Percentiles rank a stretch among this genome's conserved stretches.
Evolutionary conservation across 2,329 filamentous ascomycete species (phyloP).

Genomic region (Pseudomassariella vexata): DNA sequence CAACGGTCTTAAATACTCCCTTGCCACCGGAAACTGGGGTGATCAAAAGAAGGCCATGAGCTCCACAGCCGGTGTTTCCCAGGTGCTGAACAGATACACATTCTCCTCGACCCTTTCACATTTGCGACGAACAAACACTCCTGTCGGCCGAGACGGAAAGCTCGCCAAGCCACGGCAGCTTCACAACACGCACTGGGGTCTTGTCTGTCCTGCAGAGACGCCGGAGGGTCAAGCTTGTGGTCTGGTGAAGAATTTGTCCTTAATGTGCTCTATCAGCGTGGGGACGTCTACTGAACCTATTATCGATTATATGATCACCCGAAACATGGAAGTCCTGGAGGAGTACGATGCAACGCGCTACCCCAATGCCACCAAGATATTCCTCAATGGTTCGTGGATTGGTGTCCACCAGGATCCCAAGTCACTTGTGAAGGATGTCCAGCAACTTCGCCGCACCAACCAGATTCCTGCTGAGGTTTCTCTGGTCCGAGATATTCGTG

Average conservation of each 20-base stretch:
- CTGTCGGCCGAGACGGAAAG: conserved; percentile 95
- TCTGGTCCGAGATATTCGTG: conserved; percentile 90
- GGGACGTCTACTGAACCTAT: conserved; percentile 87
- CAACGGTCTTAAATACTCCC: conserved; percentile 90
- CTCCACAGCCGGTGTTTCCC: conserved; percentile 93
- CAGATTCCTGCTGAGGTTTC: conserved; percentile 90
- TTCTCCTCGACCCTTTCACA: conserved; percentile 96
- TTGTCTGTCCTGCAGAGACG: conserved; percentile 95
- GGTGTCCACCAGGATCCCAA: conserved; percentile 88
- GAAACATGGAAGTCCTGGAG: conserved; percentile 94
- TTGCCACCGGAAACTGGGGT: conserved; percentile 98
- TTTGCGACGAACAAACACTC: conserved; percentile 94
- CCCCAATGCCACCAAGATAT: conserved; percentile 93
- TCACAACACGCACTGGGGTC: conserved; percentile 97
- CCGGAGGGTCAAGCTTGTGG: conserved; percentile 98
- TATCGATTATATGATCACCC: conserved; percentile 89
- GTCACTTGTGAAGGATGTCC: conserved; percentile 73
- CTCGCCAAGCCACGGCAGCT: conserved; percentile 96
- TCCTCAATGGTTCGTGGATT: conserved; percentile 97
- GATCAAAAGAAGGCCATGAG: conserved; percentile 98
- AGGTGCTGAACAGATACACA: conserved; percentile 96
- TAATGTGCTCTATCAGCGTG: conserved; percentile 98
- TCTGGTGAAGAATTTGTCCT: conserved; percentile 91
- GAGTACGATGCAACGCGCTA: conserved; percentile 85
- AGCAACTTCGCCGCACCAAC: conserved; percentile 71